Conservation (phyloP, 1,139 yeast genomes). For the Taiozyma sp. region DNA sequence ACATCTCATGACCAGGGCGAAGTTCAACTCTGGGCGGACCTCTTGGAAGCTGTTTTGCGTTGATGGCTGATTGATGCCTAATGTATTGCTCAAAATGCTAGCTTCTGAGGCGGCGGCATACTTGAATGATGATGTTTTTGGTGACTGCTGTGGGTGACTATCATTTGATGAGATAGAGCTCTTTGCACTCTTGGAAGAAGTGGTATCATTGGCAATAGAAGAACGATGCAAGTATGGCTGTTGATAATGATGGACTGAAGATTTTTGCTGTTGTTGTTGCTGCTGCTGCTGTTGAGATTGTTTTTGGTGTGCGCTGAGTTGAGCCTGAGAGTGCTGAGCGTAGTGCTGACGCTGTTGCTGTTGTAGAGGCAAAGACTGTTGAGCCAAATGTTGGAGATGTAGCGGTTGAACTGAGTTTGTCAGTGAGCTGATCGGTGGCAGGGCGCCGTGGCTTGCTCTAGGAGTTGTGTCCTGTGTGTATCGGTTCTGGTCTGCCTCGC, state of each 20-base stretch:
- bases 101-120: conserved; percentile 5
- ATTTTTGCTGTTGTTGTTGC: neutral
- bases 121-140: neutral
- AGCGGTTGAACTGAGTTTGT: conserved; percentile 1
- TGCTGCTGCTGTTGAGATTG: conserved; percentile 10
- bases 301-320: conserved; percentile 9
- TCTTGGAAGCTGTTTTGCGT: neutral
- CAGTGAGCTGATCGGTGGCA: conserved; percentile 7
- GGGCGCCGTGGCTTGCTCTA: neutral
- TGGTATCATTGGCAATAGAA: neutral
- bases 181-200: conserved; percentile 1
- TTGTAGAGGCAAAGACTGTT: neutral
- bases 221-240: neutral
- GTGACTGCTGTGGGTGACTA: neutral
- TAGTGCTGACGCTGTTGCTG: neutral
- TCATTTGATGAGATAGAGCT: neutral
- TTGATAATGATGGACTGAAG: neutral
- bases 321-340: neutral
- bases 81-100: conserved; percentile 22
- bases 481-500: neutral
- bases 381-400: neutral
- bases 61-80: conserved; percentile 7
- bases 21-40: neutral
- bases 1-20: conserved; percentile 19
- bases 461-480: neutral